Evolutionary conservation across 805 yeast genomes (phyloP), one percentile per base, ranked within the genome.

Genomic region (Yarrowia sp.): DNA sequence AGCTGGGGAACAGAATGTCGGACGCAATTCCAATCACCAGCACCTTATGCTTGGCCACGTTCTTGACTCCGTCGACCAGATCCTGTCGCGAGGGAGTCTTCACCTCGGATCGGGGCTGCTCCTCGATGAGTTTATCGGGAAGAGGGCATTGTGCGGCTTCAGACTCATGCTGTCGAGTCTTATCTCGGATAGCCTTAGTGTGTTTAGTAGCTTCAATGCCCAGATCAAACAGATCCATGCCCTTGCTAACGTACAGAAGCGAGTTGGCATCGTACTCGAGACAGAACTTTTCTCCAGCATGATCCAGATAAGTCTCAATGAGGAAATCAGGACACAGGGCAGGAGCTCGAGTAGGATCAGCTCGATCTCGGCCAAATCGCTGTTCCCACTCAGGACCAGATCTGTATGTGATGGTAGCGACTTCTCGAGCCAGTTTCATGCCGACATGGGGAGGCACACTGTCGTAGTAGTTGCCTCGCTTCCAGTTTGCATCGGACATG

Each of bases 371-470:
- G 4, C 97, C 97, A 76, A 93, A 93, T 69, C 98, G 80, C 70
- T 87, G 86, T 76, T 93, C 98, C 98, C 98, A 93, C 78, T 93
- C 98, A 1, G 98, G 98, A 2, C 98, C 98, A 0, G 97, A 91
- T 72, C 98, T 82, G 77, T 93, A 93, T 0, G 97, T 92, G 67
- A 93, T 91, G 0, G 98, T 93, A 39, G 97, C 97, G 60, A 93
- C 91, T 76, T 92, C 97, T 70, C 98, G 83, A 1, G 97, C 94
- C 43, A 93, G 82, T 75, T 93, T 93, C 97, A 93, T 92, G 15
- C 98, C 98, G 30, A 89, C 87, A 76, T 93, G 97, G 0, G 98
- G 98, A 9, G 97, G 97, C 1, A 92, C 80, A 3, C 79, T 75
- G 69, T 83, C 91, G 76, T 93, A 93, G 76, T 90, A 90, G 76